Base-by-base conservation (phyloP, 345 rosid species). In the Brassica incana region DNA sequence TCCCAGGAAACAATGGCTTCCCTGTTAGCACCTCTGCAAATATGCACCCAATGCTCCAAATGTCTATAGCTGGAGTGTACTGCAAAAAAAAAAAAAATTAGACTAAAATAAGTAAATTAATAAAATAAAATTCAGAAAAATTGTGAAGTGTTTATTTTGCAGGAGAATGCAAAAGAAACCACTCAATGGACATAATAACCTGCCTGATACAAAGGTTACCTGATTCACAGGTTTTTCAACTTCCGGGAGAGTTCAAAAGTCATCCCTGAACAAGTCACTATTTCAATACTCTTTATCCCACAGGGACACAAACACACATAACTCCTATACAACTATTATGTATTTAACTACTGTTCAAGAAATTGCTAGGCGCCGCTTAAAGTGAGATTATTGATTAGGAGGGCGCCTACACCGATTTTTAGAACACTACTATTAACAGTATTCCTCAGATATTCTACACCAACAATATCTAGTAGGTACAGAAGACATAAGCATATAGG, bases 31-130 rank as follows among this genome's bases (percentile, higher is more conserved):
- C 81, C 87, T 95, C 98, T 4, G 99, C 99, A 82, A 95, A 91
- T 43, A 95, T 95, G 91, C 99, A 95, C 25, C 99, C 98, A 16
- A 91, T 88, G 76, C 99, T 88, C 98, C 99, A 95, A 76, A 90
- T 68, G 83, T 95, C 99, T 71, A 95, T 95, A 62, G 99, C 99
- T 6, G 97, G 98, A 11, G 99, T 95, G 79, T 95, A 95, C 99
- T 95, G 95, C 87, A 84, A 77, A 3, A 35, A 1, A 35, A 35
- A 33, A 6, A 36, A 36, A 33, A 82, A 81, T 70, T 74, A 82
- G 84, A 79, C 43, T 71, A 73, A 11, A 29, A 29, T 29, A 0
- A 69, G 75, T 71, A 72, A 61, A 15, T 25, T 23, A 25, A 70
- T 15, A 40, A 15, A 16, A n/a, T 10, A 2, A 33, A 38, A 1